phyloP scores from a whole-genome alignment of 2,329 filamentous ascomycete genomes.

The Setomelanomma holmii region DNA sequence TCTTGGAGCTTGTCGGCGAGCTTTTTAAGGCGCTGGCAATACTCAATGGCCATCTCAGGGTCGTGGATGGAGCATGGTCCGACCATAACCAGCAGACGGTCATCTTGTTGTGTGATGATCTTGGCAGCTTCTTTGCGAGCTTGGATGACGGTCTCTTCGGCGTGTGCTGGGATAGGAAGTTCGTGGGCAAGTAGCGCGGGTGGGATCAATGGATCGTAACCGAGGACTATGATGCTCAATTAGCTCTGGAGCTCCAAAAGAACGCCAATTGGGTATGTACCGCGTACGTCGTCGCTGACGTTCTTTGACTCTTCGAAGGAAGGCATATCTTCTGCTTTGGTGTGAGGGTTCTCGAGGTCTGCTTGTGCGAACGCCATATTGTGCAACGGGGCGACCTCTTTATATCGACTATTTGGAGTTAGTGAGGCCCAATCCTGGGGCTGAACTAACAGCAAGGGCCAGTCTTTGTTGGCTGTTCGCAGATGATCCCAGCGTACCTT shows the following conservation, averaged over 20 bases:
- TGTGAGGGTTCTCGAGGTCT: slow-evolving; percentile 15
- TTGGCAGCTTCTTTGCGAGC: slow-evolving; percentile 73
- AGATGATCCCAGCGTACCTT: background rate
- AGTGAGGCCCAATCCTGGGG: slow-evolving; percentile 5
- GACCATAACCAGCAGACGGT: slow-evolving; percentile 91
- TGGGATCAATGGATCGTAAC: slow-evolving; percentile 91
- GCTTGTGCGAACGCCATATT: slow-evolving; percentile 22
- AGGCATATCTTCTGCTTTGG: slow-evolving; percentile 34
- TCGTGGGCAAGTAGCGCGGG: slow-evolving; percentile 87
- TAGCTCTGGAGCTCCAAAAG: slow-evolving; percentile 11
- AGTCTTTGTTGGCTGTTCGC: background rate
- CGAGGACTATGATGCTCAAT: slow-evolving; percentile 69
- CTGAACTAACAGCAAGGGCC: background rate
- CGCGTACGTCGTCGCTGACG: slow-evolving; percentile 60
- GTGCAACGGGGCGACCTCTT: slow-evolving; percentile 13
- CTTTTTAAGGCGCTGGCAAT: slow-evolving; percentile 78
- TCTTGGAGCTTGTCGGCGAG: slow-evolving; percentile 79
- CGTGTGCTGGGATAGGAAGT: slow-evolving; percentile 70
- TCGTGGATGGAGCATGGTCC: slow-evolving; percentile 98
- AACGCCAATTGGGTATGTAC: slow-evolving; percentile 40
- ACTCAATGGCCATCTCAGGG: slow-evolving; percentile 85
- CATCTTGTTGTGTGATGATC: slow-evolving; percentile 79
- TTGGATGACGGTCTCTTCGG: slow-evolving; percentile 73
- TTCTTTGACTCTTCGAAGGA: slow-evolving; percentile 36
- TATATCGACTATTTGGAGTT: slow-evolving; percentile 18